phyloP scores from a whole-genome alignment of 148 eudicot species.

The Camellia sinensis region DNA sequence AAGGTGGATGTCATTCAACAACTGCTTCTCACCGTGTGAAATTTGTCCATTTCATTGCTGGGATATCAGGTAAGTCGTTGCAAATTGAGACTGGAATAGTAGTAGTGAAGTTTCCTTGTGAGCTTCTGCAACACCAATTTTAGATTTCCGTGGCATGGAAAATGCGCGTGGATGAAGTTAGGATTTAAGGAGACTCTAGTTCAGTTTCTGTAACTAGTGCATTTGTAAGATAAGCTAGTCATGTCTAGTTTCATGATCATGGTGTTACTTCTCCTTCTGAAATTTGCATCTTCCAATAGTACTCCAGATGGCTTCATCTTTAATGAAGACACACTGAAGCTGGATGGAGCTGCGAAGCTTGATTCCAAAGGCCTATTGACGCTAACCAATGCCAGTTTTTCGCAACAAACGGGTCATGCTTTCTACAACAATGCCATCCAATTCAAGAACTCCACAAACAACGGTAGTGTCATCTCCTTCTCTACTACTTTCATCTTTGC shows the following conservation, averaged over 20 bases:
- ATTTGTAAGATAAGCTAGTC: not conserved
- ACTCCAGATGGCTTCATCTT: not conserved
- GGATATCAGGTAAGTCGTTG: too few species aligned
- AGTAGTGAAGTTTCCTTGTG: not conserved
- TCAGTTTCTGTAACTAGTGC: too few species aligned
- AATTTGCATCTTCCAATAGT: not conserved
- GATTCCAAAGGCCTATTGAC: not conserved
- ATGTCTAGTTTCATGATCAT: not conserved
- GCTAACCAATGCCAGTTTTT: not conserved
- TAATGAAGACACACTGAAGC: not conserved
- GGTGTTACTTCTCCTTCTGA: not conserved
- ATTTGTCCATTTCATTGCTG: too few species aligned
- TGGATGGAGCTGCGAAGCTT: not conserved
- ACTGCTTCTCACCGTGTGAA: too few species aligned
- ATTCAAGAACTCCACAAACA: not conserved
- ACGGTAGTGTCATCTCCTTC: not conserved
- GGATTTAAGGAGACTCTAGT: too few species aligned
- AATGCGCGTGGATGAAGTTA: too few species aligned
- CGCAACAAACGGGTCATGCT: not conserved
- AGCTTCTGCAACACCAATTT: too few species aligned
- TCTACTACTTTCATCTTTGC: constrained; percentile 8
- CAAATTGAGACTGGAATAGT: too few species aligned
- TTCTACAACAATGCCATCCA: not conserved
- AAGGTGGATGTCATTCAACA: too few species aligned
- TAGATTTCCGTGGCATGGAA: too few species aligned